phyloP scores from a whole-genome alignment of 192 early-diverging fungal genomes.

The Coemansia sp. region DNA sequence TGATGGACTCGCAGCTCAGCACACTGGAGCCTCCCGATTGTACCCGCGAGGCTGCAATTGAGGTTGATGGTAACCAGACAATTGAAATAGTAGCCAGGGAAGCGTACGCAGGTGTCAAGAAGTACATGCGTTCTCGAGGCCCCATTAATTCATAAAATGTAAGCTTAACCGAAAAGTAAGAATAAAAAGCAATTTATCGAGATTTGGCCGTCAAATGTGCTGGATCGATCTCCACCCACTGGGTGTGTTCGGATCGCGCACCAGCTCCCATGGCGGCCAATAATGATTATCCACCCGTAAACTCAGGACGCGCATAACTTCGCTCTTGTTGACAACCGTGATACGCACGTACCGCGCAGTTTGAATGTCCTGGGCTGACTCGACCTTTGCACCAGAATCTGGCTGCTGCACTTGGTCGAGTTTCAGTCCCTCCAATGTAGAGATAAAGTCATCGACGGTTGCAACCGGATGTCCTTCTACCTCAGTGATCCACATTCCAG shows the following conservation, averaged over 20 bases:
- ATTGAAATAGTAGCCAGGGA: slow-evolving; percentile 20
- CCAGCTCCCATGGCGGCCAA: slow-evolving; percentile 70
- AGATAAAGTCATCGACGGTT: slow-evolving; percentile 64
- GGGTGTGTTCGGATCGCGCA: slow-evolving; percentile 47
- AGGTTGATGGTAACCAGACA: slow-evolving; percentile 23
- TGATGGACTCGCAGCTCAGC: slow-evolving; percentile 64
- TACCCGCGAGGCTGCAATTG: slow-evolving; percentile 34
- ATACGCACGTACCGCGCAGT: slow-evolving; percentile 42
- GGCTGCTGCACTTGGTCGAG: slow-evolving; percentile 7
- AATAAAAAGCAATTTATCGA: background rate
- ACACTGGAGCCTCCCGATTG: slow-evolving; percentile 56
- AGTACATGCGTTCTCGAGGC: slow-evolving; percentile 3
- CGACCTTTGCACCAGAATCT: background rate
- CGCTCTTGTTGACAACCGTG: slow-evolving; percentile 52
- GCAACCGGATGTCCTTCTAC: slow-evolving; percentile 61
- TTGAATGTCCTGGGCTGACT: slow-evolving; percentile 2
- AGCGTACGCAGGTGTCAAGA: slow-evolving; percentile 11
- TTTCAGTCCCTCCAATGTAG: slow-evolving; percentile 43
- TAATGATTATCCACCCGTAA: slow-evolving; percentile 74
- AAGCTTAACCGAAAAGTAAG: background rate
- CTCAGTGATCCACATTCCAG: slow-evolving; percentile 78
- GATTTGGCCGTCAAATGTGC: slow-evolving; percentile 9
- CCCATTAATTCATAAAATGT: background rate
- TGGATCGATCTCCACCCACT: slow-evolving; percentile 54
- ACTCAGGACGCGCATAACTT: slow-evolving; percentile 66